Base-by-base conservation (phyloP, 331 rosid genomes). In the Acacia concinna region DNA sequence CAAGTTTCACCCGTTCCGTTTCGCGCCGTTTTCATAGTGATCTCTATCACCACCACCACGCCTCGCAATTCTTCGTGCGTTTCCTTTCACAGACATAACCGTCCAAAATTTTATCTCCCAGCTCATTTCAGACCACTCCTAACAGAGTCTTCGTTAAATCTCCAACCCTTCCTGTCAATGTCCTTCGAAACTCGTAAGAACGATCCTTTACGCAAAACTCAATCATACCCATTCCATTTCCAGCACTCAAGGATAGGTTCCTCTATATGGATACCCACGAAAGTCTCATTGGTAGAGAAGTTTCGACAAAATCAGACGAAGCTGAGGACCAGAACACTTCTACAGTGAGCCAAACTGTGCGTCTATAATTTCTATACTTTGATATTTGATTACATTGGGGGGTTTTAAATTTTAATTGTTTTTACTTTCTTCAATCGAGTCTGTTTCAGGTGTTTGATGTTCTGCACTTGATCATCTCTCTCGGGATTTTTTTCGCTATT, bases 381-480 rank as follows among this genome's bases (percentile, higher is more conserved):
- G 71, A 9, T 37, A 10, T 37, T 67, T 43, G n/a, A 27, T 27
- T 41, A 18, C 25, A 31, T 21, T 71, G 4, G 59, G n/a, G 27
- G 27, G 32, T 34, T 46, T 56, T 31, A 27, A 32, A 78, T 46
- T 56, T 38, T n/a, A 25, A 78, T 37, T 31, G 4, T 43, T 51
- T 70, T 75, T 23, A 18, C 21, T 31, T 27, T n/a, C 82, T 27
- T 15, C 4, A 10, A 44, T 78, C 62, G 8, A 2, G 5, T 66
- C 8, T 59, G 40, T 37, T 60, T 18, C 85, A 92, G 98, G 91
- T 91, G 74, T 30, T 91, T 60, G 86, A 87, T 71, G 12, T 84
- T 20, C 27, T 84, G 43, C 98, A 95, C 85, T 84, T 93, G 88
- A 68, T 81, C 65, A 90, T 86, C 67, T 95, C 99, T 15, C 83